Percentiles rank a stretch among this genome's conserved stretches.
Conservation (phyloP, 2,329 filamentous ascomycete species). For the Fusarium penzigii region DNA sequence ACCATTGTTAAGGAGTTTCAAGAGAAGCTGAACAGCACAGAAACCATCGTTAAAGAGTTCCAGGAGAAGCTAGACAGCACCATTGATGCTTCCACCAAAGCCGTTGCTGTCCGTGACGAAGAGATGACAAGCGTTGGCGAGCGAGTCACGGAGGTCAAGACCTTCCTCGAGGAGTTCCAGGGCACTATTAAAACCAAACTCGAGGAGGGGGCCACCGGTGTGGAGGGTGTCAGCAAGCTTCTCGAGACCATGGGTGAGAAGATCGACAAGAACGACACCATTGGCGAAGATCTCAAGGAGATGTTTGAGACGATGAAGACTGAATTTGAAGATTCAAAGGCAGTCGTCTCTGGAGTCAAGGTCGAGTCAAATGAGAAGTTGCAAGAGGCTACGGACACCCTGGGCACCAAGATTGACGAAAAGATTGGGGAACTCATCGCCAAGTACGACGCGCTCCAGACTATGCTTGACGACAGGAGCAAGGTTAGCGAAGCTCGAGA, state of each 20-base stretch:
- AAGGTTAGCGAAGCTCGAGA: conserved; percentile 74
- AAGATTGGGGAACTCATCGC: conserved; percentile 74
- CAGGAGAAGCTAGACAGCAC: conserved; percentile 68
- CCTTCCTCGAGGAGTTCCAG: conserved; percentile 75
- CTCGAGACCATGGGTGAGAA: conserved; percentile 67
- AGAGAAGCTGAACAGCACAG: conserved; percentile 65
- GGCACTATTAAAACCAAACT: conserved; percentile 75
- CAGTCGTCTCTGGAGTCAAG: conserved; percentile 76
- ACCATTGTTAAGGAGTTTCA: conserved; percentile 59
- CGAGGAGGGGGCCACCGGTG: conserved; percentile 69
- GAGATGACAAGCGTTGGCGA: conserved; percentile 80
- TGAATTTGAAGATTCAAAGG: conserved; percentile 86
- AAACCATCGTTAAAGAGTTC: conserved; percentile 69
- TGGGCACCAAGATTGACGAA: conserved; percentile 60
- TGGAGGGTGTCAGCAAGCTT: conserved; percentile 72
- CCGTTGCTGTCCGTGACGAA: conserved; percentile 79
- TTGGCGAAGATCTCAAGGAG: conserved; percentile 67
- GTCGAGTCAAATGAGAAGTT: conserved; percentile 82
- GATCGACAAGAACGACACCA: conserved; percentile 56
- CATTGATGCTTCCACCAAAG: conserved; percentile 73
- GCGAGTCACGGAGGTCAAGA: conserved; percentile 76
- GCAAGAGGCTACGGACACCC: conserved; percentile 54
- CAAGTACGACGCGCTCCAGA: conserved; percentile 87
- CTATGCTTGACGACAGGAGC: conserved; percentile 70
- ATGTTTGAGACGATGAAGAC: conserved; percentile 74